Conservation (phyloP, 176 grass and related monocot genomes). For the Triticum urartu region DNA sequence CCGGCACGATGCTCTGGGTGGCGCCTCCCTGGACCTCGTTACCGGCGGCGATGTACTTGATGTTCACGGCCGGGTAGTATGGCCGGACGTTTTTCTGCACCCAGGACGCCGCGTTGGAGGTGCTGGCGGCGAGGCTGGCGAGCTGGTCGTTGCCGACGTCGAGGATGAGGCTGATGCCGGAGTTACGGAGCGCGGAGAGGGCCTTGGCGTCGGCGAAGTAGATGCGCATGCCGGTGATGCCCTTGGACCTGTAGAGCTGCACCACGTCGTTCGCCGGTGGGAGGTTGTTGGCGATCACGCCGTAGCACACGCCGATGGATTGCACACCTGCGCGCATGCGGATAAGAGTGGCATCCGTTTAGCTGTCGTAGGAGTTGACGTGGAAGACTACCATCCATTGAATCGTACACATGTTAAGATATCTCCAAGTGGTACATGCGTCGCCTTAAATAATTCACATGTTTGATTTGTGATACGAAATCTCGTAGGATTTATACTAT, state of each 20-base stretch:
- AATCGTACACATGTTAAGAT: too few species aligned
- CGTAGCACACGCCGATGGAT: slow-evolving; percentile 74
- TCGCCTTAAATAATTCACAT: too few species aligned
- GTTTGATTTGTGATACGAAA: too few species aligned
- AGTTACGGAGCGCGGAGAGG: slow-evolving; percentile 39
- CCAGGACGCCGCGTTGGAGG: slow-evolving; percentile 14
- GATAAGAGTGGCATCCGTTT: background rate
- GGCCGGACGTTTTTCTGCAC: slow-evolving; percentile 37
- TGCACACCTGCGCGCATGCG: slow-evolving; percentile 33
- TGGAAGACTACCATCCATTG: background rate
- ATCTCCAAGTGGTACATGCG: too few species aligned
- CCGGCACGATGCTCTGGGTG: slow-evolving; percentile 30
- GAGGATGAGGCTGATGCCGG: slow-evolving; percentile 46
- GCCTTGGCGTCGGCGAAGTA: slow-evolving; percentile 15
- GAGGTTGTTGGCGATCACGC: slow-evolving; percentile 54
- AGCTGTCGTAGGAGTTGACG: background rate
- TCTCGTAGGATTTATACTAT: too few species aligned
- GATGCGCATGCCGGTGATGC: slow-evolving; percentile 59
- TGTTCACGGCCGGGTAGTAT: slow-evolving; percentile 27
- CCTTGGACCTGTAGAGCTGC: slow-evolving; percentile 57
- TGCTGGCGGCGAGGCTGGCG: background rate
- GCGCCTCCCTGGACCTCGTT: slow-evolving; percentile 45
- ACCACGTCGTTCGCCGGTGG: slow-evolving; percentile 41
- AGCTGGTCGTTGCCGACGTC: slow-evolving; percentile 29
- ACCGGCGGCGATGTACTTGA: slow-evolving; percentile 53